These are phyloP conservation scores for Canariomyces notabilis DNA, from an alignment of 2,329 filamentous ascomycete genomes.

Conservation along the genomic window DNA sequence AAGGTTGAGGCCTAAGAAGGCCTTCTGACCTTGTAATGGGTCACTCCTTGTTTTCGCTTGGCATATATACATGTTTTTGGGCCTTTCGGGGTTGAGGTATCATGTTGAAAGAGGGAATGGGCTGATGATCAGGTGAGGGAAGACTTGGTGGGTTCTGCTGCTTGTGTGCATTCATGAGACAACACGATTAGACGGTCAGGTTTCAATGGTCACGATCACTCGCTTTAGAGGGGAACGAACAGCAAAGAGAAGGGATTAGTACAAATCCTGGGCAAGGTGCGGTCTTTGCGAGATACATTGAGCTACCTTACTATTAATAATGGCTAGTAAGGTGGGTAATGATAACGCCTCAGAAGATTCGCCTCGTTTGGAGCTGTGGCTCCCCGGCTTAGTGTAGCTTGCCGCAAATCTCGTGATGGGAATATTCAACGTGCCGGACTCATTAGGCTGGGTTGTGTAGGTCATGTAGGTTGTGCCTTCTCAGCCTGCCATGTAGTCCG, in stretches of 20 bases:
- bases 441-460: too few relatives aligned
- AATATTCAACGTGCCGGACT: too few relatives aligned
- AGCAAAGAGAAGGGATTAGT: neutral
- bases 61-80: too few relatives aligned
- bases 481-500: too few relatives aligned
- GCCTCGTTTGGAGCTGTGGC: too few relatives aligned
- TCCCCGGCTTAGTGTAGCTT: too few relatives aligned
- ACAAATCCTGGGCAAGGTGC: neutral
- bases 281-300: neutral
- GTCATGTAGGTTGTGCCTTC: neutral
- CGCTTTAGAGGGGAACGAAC: neutral
- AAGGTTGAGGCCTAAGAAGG: slow-evolving; percentile 15
- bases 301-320: neutral
- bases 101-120: too few relatives aligned
- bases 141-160: too few relatives aligned
- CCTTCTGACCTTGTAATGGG: neutral
- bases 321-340: neutral
- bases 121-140: too few relatives aligned
- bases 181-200: neutral
- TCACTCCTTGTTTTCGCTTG: neutral
- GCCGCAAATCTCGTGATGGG: too few relatives aligned
- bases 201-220: neutral
- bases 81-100: neutral
- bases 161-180: neutral
- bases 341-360: neutral